phyloP scores from a whole-genome alignment of 768 basidiomycete genomes.

The Rhodosporidiobolus sp. region DNA sequence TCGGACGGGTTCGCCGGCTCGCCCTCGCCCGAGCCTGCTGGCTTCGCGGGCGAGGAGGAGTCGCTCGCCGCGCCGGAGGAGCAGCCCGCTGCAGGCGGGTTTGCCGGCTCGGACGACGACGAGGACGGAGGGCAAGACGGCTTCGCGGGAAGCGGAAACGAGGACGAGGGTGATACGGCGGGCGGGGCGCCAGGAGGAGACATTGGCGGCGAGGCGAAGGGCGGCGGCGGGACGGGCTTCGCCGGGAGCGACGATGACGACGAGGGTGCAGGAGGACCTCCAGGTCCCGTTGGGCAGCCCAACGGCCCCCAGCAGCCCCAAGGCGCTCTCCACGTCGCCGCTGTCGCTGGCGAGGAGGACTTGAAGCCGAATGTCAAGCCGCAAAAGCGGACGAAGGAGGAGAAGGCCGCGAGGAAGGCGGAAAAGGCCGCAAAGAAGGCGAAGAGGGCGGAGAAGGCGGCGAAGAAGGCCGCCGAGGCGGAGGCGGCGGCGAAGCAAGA shows the following conservation, averaged over 20 bases:
- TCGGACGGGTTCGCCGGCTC: background rate
- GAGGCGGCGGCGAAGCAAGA: background rate
- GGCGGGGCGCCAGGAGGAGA: background rate
- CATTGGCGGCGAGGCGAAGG: background rate
- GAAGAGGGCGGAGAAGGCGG: background rate
- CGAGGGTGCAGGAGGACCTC: too few relatives aligned
- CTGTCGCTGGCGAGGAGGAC: too few relatives aligned
- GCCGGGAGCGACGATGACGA: background rate
- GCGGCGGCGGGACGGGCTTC: background rate
- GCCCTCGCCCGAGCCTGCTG: background rate
- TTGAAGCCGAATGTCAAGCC: too few relatives aligned
- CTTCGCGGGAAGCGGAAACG: background rate
- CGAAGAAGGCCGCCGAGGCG: background rate
- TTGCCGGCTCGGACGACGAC: conserved; percentile 14
- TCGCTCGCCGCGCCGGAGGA: background rate
- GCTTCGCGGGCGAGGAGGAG: background rate
- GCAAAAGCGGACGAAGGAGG: background rate
- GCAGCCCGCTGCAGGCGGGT: background rate
- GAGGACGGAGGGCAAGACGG: background rate
- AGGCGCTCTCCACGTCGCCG: too few relatives aligned
- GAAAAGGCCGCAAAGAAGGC: background rate
- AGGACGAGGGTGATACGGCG: background rate
- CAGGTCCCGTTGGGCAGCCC: too few relatives aligned
- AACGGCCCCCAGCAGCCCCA: too few relatives aligned
- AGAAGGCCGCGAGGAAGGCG: background rate